phyloP scores from a whole-genome alignment of 164 flowering plant genomes.

The Vitis rupestris region DNA sequence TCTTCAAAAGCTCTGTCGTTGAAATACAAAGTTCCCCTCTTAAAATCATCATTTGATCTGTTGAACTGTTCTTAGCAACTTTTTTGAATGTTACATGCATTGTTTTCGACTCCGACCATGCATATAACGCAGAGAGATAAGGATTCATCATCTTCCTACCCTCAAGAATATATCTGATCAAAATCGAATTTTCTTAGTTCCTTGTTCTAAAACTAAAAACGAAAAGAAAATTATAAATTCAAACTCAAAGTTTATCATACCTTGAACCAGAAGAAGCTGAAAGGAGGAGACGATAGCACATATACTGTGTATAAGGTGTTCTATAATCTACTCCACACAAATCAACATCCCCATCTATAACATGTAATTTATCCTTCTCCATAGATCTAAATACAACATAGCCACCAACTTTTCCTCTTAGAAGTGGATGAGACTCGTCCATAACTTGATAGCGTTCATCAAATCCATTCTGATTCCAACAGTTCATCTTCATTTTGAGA shows the following conservation, averaged over 20 bases:
- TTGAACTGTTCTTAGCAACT: constrained; percentile 8
- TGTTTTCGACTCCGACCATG: constrained; percentile 51
- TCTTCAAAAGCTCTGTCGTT: constrained; percentile 30
- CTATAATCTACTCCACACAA: constrained; percentile 40
- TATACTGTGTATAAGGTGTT: constrained; percentile 58
- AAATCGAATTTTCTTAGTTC: background rate
- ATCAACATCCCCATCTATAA: constrained; percentile 57
- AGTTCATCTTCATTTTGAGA: constrained; percentile 46
- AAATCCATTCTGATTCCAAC: constrained; percentile 1
- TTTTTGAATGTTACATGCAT: constrained; percentile 38
- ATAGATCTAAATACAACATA: constrained; percentile 27
- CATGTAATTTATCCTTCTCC: constrained; percentile 42
- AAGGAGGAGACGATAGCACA: constrained; percentile 50
- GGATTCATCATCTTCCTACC: constrained; percentile 65
- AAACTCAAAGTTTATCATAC: constrained; percentile 17
- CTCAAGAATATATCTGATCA: constrained; percentile 54
- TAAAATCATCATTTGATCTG: constrained; percentile 21
- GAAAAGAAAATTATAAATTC: background rate
- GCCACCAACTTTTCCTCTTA: constrained; percentile 55
- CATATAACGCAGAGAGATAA: constrained; percentile 36
- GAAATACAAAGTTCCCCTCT: constrained; percentile 49
- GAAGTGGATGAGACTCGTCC: constrained; percentile 23
- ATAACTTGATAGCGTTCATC: constrained; percentile 3
- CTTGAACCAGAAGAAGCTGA: constrained; percentile 63
- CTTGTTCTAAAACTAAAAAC: background rate